Conservation (phyloP, 1,139 yeast species). For the Kodamaea arcana region DNA sequence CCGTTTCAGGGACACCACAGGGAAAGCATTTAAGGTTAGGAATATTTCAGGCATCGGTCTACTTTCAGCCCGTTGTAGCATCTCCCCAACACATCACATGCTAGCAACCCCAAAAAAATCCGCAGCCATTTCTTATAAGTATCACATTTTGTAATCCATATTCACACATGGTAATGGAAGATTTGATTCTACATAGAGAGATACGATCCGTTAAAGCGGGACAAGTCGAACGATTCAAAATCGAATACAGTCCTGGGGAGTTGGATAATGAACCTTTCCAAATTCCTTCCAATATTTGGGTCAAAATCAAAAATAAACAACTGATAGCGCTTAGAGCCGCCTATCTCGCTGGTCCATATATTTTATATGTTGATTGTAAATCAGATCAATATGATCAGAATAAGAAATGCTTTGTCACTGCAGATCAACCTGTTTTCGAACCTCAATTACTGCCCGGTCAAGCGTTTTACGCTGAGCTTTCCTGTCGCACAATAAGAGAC, state of each 20-base stretch:
- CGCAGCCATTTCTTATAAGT: neutral
- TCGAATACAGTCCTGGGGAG: constrained; percentile 26
- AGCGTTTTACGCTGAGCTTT: constrained; percentile 20
- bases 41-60: too few species aligned
- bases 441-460: constrained; percentile 47
- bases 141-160: constrained; percentile 1
- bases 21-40: too few species aligned
- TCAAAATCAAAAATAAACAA: constrained; percentile 71
- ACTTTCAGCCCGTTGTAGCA: too few species aligned
- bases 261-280: neutral
- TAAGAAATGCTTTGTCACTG: constrained; percentile 52
- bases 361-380: constrained; percentile 79
- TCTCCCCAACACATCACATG: neutral
- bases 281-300: constrained; percentile 39
- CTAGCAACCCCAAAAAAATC: constrained; percentile 1
- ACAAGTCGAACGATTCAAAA: constrained; percentile 33
- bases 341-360: constrained; percentile 83
- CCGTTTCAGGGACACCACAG: too few species aligned
- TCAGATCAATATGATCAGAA: constrained; percentile 60
- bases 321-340: constrained; percentile 80
- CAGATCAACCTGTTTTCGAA: constrained; percentile 66
- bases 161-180: constrained; percentile 11
- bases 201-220: constrained; percentile 35
- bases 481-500: constrained; percentile 20
- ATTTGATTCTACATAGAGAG: constrained; percentile 30